Evolutionary conservation across 805 yeast genomes (phyloP), one percentile per base, ranked within the genome.

Genomic region (Candida khao-thaluensis): DNA sequence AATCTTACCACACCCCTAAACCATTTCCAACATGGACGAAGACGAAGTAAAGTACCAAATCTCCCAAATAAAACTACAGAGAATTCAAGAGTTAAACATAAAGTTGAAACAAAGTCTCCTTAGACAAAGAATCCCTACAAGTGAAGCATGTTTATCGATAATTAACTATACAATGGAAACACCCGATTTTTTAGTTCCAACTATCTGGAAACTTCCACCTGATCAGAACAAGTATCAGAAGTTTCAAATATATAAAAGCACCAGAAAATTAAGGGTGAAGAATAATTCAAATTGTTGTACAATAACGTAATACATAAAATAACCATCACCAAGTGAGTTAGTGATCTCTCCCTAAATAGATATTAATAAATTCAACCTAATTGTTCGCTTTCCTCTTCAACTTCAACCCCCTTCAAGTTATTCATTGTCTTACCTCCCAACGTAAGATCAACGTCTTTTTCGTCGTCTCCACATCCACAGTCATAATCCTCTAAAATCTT

Each of bases 381-480:
- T 51, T 76, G 80, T 43, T 61, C 61, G 14, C 50, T 81, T 29
- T 48, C 66, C 39, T 78, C 78, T 27, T 61, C 63, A 7, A 73
- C 59, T 38, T 66, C 66, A 38, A 77, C 69, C 34, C 69, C 63
- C 18, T 67, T 56, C 44, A 77, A 53, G 51, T 75, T 79, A 2
- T 65, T 64, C 21, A 60, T 47, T 12, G 53, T 49, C 37, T 60
- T 57, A 4, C 45, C 44, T 2, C 66, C 67, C 40, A 69, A 54
- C 2, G 75, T 72, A 14, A 44, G 47, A 40, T 71, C 79, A 5
- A 54, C 64, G 34, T 66, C 72, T 49, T 74, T 77, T 51, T 81
- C 91, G 36, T 80, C 95, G 9, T 60, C 71, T 1, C 93, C 95
- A 64, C 99, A 91, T 0, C 99, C 99, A 68, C 99, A 91, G 53